Evolutionary conservation across 2,329 filamentous ascomycete species (phyloP).

Genomic region (Dactylonectria macrodidyma): DNA sequence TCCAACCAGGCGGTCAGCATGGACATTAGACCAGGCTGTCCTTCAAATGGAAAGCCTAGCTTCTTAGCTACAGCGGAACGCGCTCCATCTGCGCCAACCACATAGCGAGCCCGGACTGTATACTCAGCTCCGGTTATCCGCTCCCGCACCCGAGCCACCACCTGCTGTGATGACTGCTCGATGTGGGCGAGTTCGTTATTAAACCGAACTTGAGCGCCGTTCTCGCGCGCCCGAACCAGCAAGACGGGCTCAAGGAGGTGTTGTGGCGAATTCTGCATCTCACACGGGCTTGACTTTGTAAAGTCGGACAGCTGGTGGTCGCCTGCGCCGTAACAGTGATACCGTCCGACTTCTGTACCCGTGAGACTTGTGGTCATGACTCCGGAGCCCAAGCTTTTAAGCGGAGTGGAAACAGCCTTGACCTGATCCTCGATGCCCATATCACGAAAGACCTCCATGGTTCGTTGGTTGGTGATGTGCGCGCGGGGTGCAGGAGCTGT

Average conservation of each 20-base stretch:
- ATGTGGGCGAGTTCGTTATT: constrained; percentile 32
- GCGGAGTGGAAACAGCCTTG: constrained; percentile 16
- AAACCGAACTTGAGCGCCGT: constrained; percentile 28
- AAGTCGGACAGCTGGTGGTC: constrained; percentile 31
- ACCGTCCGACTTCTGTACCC: constrained; percentile 30
- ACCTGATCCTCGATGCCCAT: constrained; percentile 30
- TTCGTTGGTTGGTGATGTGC: constrained; percentile 33
- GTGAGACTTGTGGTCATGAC: constrained; percentile 34
- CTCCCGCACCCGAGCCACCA: constrained; percentile 30
- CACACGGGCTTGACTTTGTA: constrained; percentile 26
- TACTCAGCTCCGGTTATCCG: constrained; percentile 27
- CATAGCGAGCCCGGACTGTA: constrained; percentile 27
- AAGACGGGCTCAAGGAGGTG: constrained; percentile 28
- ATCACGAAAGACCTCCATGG: constrained; percentile 33
- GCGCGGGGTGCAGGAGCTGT: constrained; percentile 30
- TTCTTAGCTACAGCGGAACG: constrained; percentile 29
- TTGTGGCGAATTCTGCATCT: constrained; percentile 31
- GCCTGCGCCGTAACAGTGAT: constrained; percentile 29
- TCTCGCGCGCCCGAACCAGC: constrained; percentile 18
- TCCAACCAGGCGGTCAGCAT: constrained; percentile 35
- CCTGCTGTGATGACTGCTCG: constrained; percentile 23
- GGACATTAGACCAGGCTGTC: constrained; percentile 30
- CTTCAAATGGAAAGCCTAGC: constrained; percentile 25
- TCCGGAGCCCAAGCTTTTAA: constrained; percentile 17
- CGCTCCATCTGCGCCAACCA: constrained; percentile 34